Evolutionary conservation across 805 yeast species (phyloP).

Genomic region (Candida peoriensis): DNA sequence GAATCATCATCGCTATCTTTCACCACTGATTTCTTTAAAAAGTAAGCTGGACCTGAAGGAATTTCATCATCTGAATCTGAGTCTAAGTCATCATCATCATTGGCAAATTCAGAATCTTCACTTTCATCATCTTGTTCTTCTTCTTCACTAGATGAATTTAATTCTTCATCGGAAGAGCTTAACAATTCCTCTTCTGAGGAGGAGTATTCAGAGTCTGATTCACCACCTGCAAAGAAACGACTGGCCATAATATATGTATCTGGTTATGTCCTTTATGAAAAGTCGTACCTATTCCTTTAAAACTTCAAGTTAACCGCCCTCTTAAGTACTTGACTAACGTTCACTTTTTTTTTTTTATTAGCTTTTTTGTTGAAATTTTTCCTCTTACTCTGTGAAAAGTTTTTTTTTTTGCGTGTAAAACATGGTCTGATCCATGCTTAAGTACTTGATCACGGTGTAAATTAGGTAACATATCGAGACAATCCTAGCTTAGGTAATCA

Average conservation of each 20-base stretch:
- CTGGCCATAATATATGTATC: constrained; percentile 79
- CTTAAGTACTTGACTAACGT: not conserved
- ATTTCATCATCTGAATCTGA: constrained; percentile 39
- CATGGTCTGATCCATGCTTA: too few relatives aligned
- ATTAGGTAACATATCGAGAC: too few relatives aligned
- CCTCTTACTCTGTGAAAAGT: too few relatives aligned
- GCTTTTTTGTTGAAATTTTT: too few relatives aligned
- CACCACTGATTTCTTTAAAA: constrained; percentile 34
- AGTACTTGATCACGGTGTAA: too few relatives aligned
- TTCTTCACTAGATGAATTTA: constrained; percentile 25
- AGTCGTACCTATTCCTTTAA: not conserved
- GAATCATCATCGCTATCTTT: constrained; percentile 36
- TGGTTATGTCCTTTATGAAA: too few relatives aligned
- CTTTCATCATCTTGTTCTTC: constrained; percentile 25
- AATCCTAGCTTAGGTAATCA: too few relatives aligned
- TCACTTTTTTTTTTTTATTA: constrained; percentile 10
- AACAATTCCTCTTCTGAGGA: constrained; percentile 40
- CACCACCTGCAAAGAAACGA: constrained; percentile 72
- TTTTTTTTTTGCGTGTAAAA: too few relatives aligned
- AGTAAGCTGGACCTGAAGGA: constrained; percentile 40
- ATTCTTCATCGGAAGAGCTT: constrained; percentile 35
- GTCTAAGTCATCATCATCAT: constrained; percentile 26
- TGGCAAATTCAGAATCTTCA: constrained; percentile 31
- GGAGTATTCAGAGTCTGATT: constrained; percentile 38
- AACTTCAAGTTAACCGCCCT: not conserved